Evolutionary conservation across 2,329 filamentous ascomycete species (phyloP).

Genomic region (Zasmidium angulare): DNA sequence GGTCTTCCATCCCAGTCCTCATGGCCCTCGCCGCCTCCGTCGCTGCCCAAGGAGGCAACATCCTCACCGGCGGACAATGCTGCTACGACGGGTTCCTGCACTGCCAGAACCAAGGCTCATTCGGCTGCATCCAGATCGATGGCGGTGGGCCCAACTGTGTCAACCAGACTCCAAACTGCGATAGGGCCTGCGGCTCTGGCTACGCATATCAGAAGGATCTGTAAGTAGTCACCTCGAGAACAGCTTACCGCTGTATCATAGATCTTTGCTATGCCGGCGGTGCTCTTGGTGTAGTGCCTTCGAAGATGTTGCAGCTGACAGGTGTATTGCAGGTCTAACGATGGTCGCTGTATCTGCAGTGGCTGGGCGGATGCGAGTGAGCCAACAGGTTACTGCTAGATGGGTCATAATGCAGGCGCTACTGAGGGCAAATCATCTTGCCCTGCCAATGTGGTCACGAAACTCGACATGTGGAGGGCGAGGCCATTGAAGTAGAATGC

Average conservation of each 20-base stretch:
- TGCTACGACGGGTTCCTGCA: not conserved
- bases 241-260: too few species aligned
- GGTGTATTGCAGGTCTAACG: not conserved
- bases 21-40: not conserved
- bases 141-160: constrained; percentile 5
- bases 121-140: constrained; percentile 5
- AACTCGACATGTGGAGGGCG: too few species aligned
- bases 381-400: not conserved
- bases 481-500: too few species aligned
- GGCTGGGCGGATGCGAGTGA: not conserved
- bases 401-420: not conserved
- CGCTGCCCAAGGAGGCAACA: not conserved
- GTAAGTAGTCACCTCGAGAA: not conserved
- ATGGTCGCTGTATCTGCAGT: not conserved
- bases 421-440: too few species aligned
- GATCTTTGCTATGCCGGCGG: too few species aligned
- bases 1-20: not conserved
- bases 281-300: too few species aligned
- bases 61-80: not conserved
- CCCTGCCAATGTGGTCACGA: too few species aligned
- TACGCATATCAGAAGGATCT: constrained; percentile 3
- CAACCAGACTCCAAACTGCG: constrained; percentile 2
- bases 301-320: too few species aligned
- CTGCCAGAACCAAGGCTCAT: constrained; percentile 1
- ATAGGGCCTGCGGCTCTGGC: not conserved